Evolutionary conservation across 2,329 filamentous ascomycete genomes (phyloP).

Genomic region (Diaporthe helianthi): DNA sequence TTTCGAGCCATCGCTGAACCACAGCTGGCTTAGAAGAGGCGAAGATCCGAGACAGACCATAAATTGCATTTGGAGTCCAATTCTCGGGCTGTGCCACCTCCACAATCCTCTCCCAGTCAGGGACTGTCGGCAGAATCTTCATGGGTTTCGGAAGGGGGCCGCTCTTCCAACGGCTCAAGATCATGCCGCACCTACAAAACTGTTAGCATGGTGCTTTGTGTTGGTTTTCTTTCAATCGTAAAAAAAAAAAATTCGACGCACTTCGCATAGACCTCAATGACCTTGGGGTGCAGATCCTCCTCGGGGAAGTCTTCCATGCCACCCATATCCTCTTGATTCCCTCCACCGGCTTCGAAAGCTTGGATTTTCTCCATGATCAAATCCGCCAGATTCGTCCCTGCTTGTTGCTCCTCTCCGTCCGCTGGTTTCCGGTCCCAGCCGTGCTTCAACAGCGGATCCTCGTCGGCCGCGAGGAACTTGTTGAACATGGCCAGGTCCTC

Average conservation of each 20-base stretch:
- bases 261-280: constrained; percentile 94
- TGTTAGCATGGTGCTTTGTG: constrained; percentile 30
- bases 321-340: constrained; percentile 56
- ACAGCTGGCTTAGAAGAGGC: constrained; percentile 81
- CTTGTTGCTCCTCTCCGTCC: constrained; percentile 51
- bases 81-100: constrained; percentile 65
- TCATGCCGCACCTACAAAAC: constrained; percentile 73
- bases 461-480: constrained; percentile 81
- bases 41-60: constrained; percentile 91
- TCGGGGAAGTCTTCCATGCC: constrained; percentile 81
- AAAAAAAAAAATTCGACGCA: constrained; percentile 54
- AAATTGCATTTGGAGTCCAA: constrained; percentile 76
- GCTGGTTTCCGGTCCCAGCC: constrained; percentile 56
- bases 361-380: constrained; percentile 95
- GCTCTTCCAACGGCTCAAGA: constrained; percentile 91
- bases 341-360: constrained; percentile 75
- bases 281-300: constrained; percentile 77
- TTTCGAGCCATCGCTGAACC: constrained; percentile 85
- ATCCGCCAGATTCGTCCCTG: constrained; percentile 84
- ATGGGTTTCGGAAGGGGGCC: constrained; percentile 98
- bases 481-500: constrained; percentile 90
- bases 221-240: constrained; percentile 6
- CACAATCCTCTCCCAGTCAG: constrained; percentile 89
- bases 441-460: constrained; percentile 75
- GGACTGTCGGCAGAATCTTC: constrained; percentile 92